phyloP scores from a whole-genome alignment of 2,329 filamentous ascomycete genomes.

The Cladosporium sp. region DNA sequence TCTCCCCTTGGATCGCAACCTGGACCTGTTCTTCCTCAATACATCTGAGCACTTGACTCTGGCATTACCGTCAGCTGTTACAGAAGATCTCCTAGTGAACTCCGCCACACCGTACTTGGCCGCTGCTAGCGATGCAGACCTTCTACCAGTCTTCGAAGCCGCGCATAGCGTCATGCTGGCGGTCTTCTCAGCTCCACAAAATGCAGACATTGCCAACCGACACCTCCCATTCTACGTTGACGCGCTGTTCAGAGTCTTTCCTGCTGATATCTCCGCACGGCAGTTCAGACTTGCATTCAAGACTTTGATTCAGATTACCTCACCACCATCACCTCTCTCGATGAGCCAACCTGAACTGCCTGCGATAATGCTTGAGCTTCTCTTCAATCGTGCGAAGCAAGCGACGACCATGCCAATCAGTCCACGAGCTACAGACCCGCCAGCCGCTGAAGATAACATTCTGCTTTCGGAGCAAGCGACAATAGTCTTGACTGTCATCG shows the following conservation, averaged over 20 bases:
- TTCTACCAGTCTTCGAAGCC: constrained; percentile 76
- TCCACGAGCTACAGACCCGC: constrained; percentile 18
- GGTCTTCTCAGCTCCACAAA: constrained; percentile 74
- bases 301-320: constrained; percentile 75
- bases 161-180: constrained; percentile 80
- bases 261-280: constrained; percentile 68
- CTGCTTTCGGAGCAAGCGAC: constrained; percentile 72
- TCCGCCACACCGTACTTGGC: constrained; percentile 71
- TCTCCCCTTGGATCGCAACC: constrained; percentile 63
- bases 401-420: constrained; percentile 45
- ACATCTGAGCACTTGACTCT: constrained; percentile 78
- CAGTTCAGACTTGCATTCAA: constrained; percentile 88
- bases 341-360: constrained; percentile 72
- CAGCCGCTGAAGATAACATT: constrained; percentile 29
- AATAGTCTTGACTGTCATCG: constrained; percentile 70
- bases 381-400: constrained; percentile 60
- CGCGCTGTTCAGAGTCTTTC: constrained; percentile 73
- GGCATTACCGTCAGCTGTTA: constrained; percentile 60
- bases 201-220: constrained; percentile 63
- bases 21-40: constrained; percentile 88
- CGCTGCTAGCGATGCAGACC: constrained; percentile 51
- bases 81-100: constrained; percentile 68
- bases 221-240: constrained; percentile 82
- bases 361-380: constrained; percentile 74
- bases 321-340: constrained; percentile 72